Base-by-base conservation (phyloP, 495 filamentous ascomycete genomes). In the Xylaria curta region DNA sequence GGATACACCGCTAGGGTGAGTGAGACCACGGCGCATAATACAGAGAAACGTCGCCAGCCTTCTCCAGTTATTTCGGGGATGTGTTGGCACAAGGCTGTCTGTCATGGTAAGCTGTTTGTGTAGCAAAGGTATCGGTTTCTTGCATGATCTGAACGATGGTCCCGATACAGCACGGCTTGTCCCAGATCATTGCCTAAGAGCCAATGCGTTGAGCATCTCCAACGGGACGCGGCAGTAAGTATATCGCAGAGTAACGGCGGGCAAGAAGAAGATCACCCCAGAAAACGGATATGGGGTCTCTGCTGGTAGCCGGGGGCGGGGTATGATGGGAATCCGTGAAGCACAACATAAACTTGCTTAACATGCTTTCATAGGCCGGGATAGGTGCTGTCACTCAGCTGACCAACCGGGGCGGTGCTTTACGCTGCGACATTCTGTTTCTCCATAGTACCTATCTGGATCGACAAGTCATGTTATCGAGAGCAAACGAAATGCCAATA, bases 171-270 rank as follows among this genome's bases (percentile, higher is more conserved):
- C 44, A 59, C 28, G 40, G 40, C 58, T 61, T 53, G 68, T 51
- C 36, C 31, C 56, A 53, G 62, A 26, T 68, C 28, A 68, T 53
- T 75, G 64, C 68, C 66, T 60, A 33, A 61, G 68, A 2, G 28
- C n/a, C n/a, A 54, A 54, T 70, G 59, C 33, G 44, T 49, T 53
- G 24, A 17, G 58, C 54, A 42, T 47, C 46, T 21, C 10, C 42
- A 49, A 53, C 33, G 47, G 65, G 47, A 42, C 33, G 36, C 65
- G 44, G 33, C 49, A 67, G 31, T 28, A 44, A 15, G 42, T 31
- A 21, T 19, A 49, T 67, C 9, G 38, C 24, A 31, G 28, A 31
- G 28, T 66, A 28, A 8, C 26, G 36, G 21, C 19, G 49, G 46
- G n/a, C 8, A 36, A 8, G 49, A 33, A 26, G 1, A 54, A 31